These are phyloP conservation scores for Fusarium proliferatum DNA, from an alignment of 2,329 filamentous ascomycete genomes.

Conservation along the genomic window DNA sequence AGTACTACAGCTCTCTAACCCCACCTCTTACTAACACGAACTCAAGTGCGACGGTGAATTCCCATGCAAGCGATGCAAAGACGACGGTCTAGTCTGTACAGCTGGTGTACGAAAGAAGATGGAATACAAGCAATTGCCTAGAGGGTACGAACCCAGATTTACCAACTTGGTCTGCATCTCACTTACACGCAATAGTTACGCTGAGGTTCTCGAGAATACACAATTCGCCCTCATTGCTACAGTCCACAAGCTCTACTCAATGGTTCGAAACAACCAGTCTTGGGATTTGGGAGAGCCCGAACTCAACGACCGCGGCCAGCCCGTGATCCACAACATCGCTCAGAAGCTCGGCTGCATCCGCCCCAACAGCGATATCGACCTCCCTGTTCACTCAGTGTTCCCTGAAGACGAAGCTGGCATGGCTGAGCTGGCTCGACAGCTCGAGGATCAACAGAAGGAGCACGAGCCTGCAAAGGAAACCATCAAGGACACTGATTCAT, in stretches of 20 bases:
- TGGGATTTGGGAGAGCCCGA: conserved; percentile 74
- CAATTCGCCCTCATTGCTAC: conserved; percentile 73
- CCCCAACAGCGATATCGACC: conserved; percentile 69
- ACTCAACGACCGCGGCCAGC: conserved; percentile 70
- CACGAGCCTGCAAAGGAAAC: conserved; percentile 49
- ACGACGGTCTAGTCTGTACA: conserved; percentile 72
- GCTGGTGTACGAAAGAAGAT: conserved; percentile 73
- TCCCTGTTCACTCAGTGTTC: conserved; percentile 68
- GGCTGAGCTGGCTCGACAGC: conserved; percentile 65
- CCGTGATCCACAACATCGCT: conserved; percentile 73
- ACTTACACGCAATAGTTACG: conserved; percentile 60
- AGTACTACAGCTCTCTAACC: conserved; percentile 4
- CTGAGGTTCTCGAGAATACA: conserved; percentile 73
- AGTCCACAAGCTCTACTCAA: conserved; percentile 73
- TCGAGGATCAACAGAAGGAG: conserved; percentile 60
- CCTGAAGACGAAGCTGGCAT: conserved; percentile 71
- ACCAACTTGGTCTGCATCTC: neutral
- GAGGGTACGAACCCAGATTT: conserved; percentile 59
- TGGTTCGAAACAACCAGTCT: conserved; percentile 67
- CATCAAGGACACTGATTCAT: conserved; percentile 42
- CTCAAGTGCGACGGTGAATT: conserved; percentile 72
- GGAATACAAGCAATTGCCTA: conserved; percentile 74
- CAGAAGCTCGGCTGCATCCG: conserved; percentile 73
- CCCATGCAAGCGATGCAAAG: conserved; percentile 74
- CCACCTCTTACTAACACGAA: conserved; percentile 21